phyloP scores from a whole-genome alignment of 257 asterid species.

The Osmanthus fragrans region DNA sequence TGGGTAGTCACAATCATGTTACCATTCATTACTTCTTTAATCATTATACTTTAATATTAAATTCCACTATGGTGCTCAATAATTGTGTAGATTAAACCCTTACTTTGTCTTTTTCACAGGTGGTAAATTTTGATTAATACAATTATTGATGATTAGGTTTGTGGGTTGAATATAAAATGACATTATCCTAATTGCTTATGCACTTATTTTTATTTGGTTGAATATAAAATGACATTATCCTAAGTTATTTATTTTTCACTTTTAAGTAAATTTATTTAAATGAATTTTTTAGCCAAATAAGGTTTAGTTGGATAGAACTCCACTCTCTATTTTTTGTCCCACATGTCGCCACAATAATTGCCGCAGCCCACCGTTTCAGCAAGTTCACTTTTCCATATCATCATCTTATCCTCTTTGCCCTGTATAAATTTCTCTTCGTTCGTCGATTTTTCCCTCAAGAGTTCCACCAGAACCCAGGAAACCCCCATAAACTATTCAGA shows the following conservation, averaged over 20 bases:
- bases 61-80: background rate
- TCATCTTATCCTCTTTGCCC: background rate
- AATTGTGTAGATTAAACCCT: background rate
- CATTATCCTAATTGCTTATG: background rate
- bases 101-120: background rate
- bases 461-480: background rate
- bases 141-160: background rate
- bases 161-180: background rate
- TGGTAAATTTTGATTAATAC: background rate
- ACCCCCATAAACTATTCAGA: background rate
- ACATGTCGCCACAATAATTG: slow-evolving; percentile 15
- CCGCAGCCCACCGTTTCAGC: slow-evolving; percentile 6
- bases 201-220: background rate
- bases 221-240: background rate
- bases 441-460: background rate
- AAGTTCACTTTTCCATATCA: background rate
- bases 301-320: background rate
- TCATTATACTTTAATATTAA: background rate
- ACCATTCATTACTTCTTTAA: background rate
- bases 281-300: background rate
- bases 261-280: too few species aligned
- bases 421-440: background rate
- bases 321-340: background rate
- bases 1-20: background rate
- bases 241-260: background rate